These are phyloP conservation scores for Acidomyces sp. DNA, from an alignment of 495 filamentous ascomycete genomes.

Conservation along the genomic window DNA sequence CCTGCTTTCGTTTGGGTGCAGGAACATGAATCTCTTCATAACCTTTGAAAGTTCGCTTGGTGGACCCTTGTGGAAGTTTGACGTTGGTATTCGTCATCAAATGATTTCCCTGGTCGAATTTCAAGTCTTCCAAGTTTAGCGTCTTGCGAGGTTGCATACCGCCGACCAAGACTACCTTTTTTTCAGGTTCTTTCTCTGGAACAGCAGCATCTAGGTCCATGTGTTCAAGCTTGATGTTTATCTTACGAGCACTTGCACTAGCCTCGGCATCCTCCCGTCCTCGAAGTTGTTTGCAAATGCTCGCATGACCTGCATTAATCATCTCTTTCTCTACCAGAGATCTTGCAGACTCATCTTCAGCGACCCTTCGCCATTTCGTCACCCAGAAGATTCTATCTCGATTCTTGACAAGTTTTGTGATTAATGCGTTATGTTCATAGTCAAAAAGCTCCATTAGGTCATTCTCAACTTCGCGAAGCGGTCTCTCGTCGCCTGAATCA, in stretches of 20 bases:
- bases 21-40: conserved; percentile 98
- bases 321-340: conserved; percentile 76
- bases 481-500: conserved; percentile 66
- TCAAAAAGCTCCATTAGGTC: conserved; percentile 97
- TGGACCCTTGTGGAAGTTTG: conserved; percentile 87
- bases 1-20: conserved; percentile 67
- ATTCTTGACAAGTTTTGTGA: conserved; percentile 84
- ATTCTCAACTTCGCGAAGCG: conserved; percentile 88
- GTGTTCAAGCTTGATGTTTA: conserved; percentile 69
- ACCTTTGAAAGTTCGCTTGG: conserved; percentile 87
- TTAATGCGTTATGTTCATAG: conserved; percentile 88
- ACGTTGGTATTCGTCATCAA: conserved; percentile 97
- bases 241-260: conserved; percentile 37
- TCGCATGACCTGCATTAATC: conserved; percentile 69
- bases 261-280: conserved; percentile 26
- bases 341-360: conserved; percentile 66
- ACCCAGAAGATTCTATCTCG: conserved; percentile 90
- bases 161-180: conserved; percentile 56
- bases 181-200: conserved; percentile 35
- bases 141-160: conserved; percentile 77
- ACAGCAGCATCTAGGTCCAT: conserved; percentile 84
- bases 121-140: conserved; percentile 88
- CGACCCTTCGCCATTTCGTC: conserved; percentile 70
- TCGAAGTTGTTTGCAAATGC: conserved; percentile 77
- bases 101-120: conserved; percentile 97